Evolutionary conservation across 2,329 filamentous ascomycete genomes (phyloP), one percentile per base, ranked within the genome.

Genomic region (Talaromyces sp.): DNA sequence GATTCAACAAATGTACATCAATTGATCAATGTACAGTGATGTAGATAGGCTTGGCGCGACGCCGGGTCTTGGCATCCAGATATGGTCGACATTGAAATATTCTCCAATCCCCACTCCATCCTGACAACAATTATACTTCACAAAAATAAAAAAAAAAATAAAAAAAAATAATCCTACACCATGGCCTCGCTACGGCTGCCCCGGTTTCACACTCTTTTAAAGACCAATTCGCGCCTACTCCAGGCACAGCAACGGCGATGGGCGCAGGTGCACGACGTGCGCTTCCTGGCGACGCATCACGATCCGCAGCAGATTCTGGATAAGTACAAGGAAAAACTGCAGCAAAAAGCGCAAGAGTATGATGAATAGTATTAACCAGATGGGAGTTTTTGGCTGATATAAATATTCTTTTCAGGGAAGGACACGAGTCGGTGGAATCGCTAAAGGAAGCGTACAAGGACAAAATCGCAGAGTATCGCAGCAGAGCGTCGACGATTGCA

Each of bases 181-280:
- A 86, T 86, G 83, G 76, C 82, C 41, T 81, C 78, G 41, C 68
- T 81, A 50, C 76, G 80, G 66, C 71, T 79, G 32, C 77, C 79
- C 54, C 72, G 77, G 26, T 74, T 87, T 43, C 82, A 83, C 43
- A 77, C 81, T 62, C 67, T 84, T 32, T 59, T 76, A 11, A 70
- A 71, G 35, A 66, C 64, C 17, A 67, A 65, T 7, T 65, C 65
- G 4, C 68, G 41, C 8, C 31, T 68, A 17, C 69, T 75, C 8
- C 64, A 70, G 55, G 69, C 70, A 29, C 70, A 73, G 58, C 93
- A 97, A 75, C 86, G 88, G 59, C 86, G 93, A 73, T 96, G 91
- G 89, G 93, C 93, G 1, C 91, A 91, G 69, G 92, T 97, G 31
- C 91, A 96, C 75, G 91, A 97, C 75, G 87, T 96, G 54, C 91